Percentiles rank a stretch among this genome's conserved stretches.
These are phyloP conservation scores for Fusarium pseudoanthophilum DNA, from an alignment of 2,329 filamentous ascomycete species.

Conservation along the genomic window DNA sequence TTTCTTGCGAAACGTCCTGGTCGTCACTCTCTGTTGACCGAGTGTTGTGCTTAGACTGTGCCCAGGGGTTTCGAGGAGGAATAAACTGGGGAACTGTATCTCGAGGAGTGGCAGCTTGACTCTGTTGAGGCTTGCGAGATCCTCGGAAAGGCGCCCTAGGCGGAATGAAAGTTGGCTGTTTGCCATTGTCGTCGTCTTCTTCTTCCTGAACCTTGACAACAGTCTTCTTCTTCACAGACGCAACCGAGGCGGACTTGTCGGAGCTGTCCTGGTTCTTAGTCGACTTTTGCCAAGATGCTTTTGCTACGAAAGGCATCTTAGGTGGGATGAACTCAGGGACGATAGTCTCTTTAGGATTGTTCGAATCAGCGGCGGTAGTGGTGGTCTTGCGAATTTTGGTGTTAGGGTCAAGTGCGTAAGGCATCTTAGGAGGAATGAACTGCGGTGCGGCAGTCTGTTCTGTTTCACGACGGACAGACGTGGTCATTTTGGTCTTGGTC, in stretches of 20 bases:
- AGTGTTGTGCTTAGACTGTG: constrained; percentile 11
- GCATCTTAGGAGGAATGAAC: constrained; percentile 28
- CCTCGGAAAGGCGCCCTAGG: constrained; percentile 25
- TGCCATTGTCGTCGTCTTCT: neutral
- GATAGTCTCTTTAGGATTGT: neutral
- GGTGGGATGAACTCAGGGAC: constrained; percentile 31
- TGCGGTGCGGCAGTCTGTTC: constrained; percentile 20
- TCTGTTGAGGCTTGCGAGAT: constrained; percentile 7
- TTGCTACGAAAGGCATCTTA: constrained; percentile 30
- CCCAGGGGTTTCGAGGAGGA: constrained; percentile 20
- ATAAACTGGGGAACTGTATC: constrained; percentile 16
- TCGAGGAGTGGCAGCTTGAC: constrained; percentile 4
- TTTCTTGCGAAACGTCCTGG: neutral
- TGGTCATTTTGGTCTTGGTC: constrained; percentile 11
- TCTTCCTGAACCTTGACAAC: constrained; percentile 3
- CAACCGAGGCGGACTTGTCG: constrained; percentile 2
- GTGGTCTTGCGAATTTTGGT: constrained; percentile 21
- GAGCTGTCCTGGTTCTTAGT: neutral
- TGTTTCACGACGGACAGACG: constrained; percentile 6
- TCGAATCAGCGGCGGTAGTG: neutral
- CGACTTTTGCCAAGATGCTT: constrained; percentile 5
- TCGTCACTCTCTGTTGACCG: constrained; percentile 1
- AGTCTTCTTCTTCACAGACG: constrained; percentile 21
- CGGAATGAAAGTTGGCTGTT: constrained; percentile 17
- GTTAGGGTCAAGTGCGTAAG: constrained; percentile 22